These are phyloP conservation scores for Cryphonectria carpinicola DNA, from an alignment of 2,329 filamentous ascomycete genomes.

Conservation along the genomic window DNA sequence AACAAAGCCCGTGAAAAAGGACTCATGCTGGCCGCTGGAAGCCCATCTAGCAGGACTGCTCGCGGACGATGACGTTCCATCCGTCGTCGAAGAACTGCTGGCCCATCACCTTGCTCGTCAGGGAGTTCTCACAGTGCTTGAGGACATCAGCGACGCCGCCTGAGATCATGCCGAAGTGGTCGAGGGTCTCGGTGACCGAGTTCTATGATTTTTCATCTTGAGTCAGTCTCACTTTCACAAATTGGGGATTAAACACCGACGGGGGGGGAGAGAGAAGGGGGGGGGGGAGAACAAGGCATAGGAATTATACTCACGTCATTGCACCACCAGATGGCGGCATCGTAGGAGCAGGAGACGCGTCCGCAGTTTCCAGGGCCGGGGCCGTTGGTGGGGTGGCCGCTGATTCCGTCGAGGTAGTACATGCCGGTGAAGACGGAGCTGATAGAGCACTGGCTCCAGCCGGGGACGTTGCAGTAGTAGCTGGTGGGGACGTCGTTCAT, in stretches of 20 bases:
- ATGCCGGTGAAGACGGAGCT: background rate
- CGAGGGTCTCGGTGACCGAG: background rate
- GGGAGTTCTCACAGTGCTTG: background rate
- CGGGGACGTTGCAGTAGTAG: background rate
- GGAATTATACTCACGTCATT: background rate
- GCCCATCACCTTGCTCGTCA: background rate
- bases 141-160: background rate
- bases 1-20: background rate
- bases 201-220: background rate
- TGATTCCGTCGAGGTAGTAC: background rate
- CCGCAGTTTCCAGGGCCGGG: conserved; percentile 14
- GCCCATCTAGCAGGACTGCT: background rate
- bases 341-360: background rate
- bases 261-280: no score
- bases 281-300: no score
- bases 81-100: conserved; percentile 15
- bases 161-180: background rate
- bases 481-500: background rate
- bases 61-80: conserved; percentile 14
- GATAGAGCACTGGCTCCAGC: conserved; percentile 1
- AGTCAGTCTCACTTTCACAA: background rate
- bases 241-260: background rate
- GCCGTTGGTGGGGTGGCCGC: background rate
- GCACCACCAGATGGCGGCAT: conserved; percentile 17
- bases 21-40: background rate